Evolutionary conservation across 345 rosid species (phyloP).

Genomic region (Acer campestre): DNA sequence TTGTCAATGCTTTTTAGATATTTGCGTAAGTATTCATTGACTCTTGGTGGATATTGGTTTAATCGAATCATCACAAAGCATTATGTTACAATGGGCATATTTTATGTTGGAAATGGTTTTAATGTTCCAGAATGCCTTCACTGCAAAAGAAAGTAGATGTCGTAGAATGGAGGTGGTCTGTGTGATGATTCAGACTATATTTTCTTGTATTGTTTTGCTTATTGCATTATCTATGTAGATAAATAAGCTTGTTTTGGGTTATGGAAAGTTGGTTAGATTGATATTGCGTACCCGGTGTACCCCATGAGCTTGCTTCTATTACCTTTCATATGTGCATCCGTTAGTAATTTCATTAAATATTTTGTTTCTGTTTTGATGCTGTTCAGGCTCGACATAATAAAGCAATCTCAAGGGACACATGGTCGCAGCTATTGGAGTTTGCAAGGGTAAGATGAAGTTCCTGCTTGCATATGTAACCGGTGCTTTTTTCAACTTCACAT

Average conservation of each 20-base stretch:
- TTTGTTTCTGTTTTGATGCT: slow-evolving; percentile 21
- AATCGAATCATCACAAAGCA: neutral
- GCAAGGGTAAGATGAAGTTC: slow-evolving; percentile 60
- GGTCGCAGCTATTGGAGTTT: slow-evolving; percentile 94
- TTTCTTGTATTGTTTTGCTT: neutral
- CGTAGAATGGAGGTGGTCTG: neutral
- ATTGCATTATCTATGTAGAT: neutral
- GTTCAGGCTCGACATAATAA: slow-evolving; percentile 91
- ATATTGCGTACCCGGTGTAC: neutral
- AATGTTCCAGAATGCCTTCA: neutral
- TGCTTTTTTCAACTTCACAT: neutral
- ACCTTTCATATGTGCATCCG: neutral
- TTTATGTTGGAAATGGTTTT: neutral
- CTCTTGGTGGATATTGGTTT: neutral
- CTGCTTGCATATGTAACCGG: neutral
- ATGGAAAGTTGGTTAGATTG: neutral
- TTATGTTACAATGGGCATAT: neutral
- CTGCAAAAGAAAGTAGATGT: neutral
- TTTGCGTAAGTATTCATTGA: neutral
- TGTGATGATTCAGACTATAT: neutral
- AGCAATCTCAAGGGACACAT: slow-evolving; percentile 95
- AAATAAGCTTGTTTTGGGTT: neutral
- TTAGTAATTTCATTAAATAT: neutral
- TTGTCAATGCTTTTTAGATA: neutral
- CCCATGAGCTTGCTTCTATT: neutral